phyloP scores from a whole-genome alignment of 768 basidiomycete species.

The Mycena maculata region DNA sequence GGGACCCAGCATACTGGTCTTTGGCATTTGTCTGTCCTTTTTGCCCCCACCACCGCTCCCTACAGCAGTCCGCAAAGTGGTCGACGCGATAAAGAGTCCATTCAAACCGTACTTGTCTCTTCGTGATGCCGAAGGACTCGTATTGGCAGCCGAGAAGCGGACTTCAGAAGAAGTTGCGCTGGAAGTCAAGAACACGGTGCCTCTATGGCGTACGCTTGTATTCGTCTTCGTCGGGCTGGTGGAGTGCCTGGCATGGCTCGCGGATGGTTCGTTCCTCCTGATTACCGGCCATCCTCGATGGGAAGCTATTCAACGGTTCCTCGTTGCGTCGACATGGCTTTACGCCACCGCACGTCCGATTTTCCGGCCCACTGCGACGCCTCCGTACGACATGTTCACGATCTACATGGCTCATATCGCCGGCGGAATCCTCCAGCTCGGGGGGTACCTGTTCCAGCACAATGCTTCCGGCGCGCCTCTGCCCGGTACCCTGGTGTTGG shows the following conservation, averaged over 20 bases:
- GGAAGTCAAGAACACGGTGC: conserved; percentile 45
- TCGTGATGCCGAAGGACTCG: conserved; percentile 65
- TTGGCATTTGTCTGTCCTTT: conserved; percentile 50
- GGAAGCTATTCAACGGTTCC: conserved; percentile 53
- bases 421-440: conserved; percentile 60
- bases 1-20: conserved; percentile 59
- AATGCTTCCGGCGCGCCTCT: conserved; percentile 49
- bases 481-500: conserved; percentile 46
- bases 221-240: conserved; percentile 67
- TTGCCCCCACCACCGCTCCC: conserved; percentile 47
- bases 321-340: conserved; percentile 71
- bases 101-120: conserved; percentile 61
- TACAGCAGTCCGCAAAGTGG: conserved; percentile 37
- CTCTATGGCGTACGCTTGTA: conserved; percentile 70
- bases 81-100: conserved; percentile 42
- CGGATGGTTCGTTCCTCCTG: conserved; percentile 65
- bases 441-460: conserved; percentile 65
- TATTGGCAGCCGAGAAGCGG: conserved; percentile 37
- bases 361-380: conserved; percentile 63
- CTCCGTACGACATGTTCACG: conserved; percentile 71
- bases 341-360: conserved; percentile 71
- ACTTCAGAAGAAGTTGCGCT: conserved; percentile 21
- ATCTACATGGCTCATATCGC: conserved; percentile 65
- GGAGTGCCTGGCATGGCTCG: conserved; percentile 69
- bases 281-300: conserved; percentile 51